Conservation (phyloP, 768 basidiomycete species). For the Podaxis mareebaensis region DNA sequence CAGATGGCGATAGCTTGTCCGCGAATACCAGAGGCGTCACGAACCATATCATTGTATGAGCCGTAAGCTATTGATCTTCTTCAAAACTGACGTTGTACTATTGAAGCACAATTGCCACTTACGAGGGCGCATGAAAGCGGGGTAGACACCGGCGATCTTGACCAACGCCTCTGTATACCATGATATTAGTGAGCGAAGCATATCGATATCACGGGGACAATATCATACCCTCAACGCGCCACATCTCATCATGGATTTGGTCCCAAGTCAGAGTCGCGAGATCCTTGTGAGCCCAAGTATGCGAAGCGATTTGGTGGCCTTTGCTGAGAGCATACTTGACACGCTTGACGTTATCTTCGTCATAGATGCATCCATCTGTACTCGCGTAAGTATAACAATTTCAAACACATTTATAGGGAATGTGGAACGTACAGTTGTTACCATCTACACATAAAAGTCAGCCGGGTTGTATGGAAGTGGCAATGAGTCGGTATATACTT, state of each 20-base stretch:
- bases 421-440: conserved; percentile 24
- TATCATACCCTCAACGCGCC: conserved; percentile 26
- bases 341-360: conserved; percentile 22
- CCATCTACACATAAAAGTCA: conserved; percentile 21
- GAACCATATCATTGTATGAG: conserved; percentile 38
- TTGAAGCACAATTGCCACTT: conserved; percentile 12
- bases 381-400: neutral
- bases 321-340: conserved; percentile 34
- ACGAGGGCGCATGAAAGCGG: conserved; percentile 45
- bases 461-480: too few relatives aligned
- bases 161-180: conserved; percentile 34
- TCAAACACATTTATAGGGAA: neutral
- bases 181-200: neutral
- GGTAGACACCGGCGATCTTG: conserved; percentile 36
- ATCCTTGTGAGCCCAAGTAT: conserved; percentile 40
- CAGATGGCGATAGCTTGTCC: conserved; percentile 35
- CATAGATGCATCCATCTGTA: conserved; percentile 35
- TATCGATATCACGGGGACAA: too few relatives aligned
- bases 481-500: conserved; percentile 1
- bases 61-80: conserved; percentile 33
- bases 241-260: conserved; percentile 29
- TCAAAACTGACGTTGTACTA: neutral
- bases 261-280: conserved; percentile 30
- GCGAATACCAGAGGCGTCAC: conserved; percentile 25
- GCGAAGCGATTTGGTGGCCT: conserved; percentile 42